Evolutionary conservation across 805 yeast species (phyloP).

Genomic region (Metschnikowia santaceciliae): DNA sequence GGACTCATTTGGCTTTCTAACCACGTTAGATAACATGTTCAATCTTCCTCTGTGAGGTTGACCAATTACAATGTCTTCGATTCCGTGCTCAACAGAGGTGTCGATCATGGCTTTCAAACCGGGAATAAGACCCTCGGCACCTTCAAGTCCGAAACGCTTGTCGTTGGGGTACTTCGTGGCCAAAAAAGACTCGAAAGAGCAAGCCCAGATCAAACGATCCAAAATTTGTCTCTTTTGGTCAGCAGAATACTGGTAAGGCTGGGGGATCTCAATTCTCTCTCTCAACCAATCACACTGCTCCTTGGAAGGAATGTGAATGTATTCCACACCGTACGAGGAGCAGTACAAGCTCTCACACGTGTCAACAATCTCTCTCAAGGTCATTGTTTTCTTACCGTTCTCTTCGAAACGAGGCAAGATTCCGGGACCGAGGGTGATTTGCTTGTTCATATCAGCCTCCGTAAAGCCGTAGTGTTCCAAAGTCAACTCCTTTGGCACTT

Average conservation of each 20-base stretch:
- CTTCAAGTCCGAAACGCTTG: conserved; percentile 97
- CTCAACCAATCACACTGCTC: conserved; percentile 98
- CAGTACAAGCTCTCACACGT: conserved; percentile 84
- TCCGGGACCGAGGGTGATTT: conserved; percentile 94
- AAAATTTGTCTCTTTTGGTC: conserved; percentile 95
- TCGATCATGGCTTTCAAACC: conserved; percentile 96
- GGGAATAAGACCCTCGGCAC: conserved; percentile 94
- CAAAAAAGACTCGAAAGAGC: conserved; percentile 88
- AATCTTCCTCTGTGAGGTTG: conserved; percentile 99
- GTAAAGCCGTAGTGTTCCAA: conserved; percentile 90
- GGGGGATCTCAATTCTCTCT: conserved; percentile 90
- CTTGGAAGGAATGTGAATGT: conserved; percentile 93
- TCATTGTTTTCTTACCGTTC: conserved; percentile 58
- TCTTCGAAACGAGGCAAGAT: conserved; percentile 87
- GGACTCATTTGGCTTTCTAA: conserved; percentile 97
- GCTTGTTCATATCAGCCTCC: conserved; percentile 76
- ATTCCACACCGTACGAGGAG: conserved; percentile 86
- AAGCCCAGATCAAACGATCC: conserved; percentile 95
- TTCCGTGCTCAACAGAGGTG: conserved; percentile 85
- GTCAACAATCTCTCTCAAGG: conserved; percentile 72
- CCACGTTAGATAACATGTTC: conserved; percentile 96
- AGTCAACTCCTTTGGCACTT: conserved; percentile 80
- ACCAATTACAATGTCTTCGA: conserved; percentile 95
- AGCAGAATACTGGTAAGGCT: conserved; percentile 72
- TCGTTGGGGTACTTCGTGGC: conserved; percentile 97